phyloP scores from a whole-genome alignment of 176 grass and related monocot genomes.

The Avena eriantha region DNA sequence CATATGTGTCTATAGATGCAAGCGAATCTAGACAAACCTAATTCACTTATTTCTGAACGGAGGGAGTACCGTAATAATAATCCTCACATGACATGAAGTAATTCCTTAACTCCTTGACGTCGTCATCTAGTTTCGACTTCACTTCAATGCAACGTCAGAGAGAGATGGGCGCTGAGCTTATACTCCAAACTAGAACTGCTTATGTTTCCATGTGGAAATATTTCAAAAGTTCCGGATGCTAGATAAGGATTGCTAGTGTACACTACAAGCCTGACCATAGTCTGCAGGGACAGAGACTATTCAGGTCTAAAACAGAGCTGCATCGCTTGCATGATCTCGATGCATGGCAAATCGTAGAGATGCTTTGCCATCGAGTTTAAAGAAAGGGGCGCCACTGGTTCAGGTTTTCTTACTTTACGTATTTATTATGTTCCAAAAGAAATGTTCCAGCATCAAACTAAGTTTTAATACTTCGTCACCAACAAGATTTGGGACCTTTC shows the following conservation, averaged over 20 bases:
- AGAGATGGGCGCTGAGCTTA: background rate
- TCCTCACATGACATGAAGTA: background rate
- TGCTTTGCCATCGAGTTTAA: background rate
- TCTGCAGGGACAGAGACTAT: background rate
- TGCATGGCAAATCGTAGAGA: background rate
- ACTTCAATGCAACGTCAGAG: background rate
- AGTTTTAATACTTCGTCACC: background rate
- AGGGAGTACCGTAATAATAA: no score
- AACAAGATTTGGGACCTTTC: background rate
- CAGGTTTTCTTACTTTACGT: background rate
- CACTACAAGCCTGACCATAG: background rate
- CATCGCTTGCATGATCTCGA: background rate
- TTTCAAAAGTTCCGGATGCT: background rate
- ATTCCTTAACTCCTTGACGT: background rate
- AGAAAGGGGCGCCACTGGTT: background rate
- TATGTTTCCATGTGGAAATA: background rate
- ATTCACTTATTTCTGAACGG: no score
- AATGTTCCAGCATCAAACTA: slow-evolving; percentile 3
- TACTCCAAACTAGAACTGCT: slow-evolving; percentile 42
- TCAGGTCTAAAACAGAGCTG: background rate
- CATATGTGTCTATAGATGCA: no score
- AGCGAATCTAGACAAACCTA: no score
- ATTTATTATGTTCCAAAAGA: background rate
- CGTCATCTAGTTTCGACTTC: background rate
- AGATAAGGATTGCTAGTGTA: background rate